These are phyloP conservation scores for Wallacemonas sp. DNA, from an alignment of 208 protist genomes.

Conservation along the genomic window DNA sequence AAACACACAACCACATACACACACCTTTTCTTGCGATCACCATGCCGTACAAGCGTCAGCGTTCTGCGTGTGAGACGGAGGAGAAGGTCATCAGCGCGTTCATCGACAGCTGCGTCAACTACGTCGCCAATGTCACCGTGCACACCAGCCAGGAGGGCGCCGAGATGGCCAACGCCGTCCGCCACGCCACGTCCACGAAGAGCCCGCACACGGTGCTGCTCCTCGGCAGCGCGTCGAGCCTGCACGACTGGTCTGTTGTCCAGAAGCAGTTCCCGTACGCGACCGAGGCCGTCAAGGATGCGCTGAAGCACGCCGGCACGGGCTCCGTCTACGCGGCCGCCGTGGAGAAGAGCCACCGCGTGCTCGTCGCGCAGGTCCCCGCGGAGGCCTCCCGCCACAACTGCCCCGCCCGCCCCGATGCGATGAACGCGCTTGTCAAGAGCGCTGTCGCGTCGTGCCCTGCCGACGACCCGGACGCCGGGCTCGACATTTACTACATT, in stretches of 20 bases:
- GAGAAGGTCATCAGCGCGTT: slow-evolving; percentile 59
- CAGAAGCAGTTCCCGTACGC: slow-evolving; percentile 9
- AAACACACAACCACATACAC: too few relatives aligned
- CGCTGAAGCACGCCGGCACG: slow-evolving; percentile 16
- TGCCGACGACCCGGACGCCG: slow-evolving; percentile 1
- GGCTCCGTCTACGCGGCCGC: slow-evolving; percentile 26
- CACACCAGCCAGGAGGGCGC: slow-evolving; percentile 32
- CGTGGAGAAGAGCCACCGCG: slow-evolving; percentile 22
- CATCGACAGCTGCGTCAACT: slow-evolving; percentile 66
- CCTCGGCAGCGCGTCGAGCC: slow-evolving; percentile 40
- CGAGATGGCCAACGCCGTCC: slow-evolving; percentile 23
- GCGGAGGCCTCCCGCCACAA: slow-evolving; percentile 76
- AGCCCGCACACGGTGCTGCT: slow-evolving; percentile 44
- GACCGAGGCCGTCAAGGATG: slow-evolving; percentile 11
- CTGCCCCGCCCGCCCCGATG: slow-evolving; percentile 65
- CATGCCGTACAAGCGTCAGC: slow-evolving; percentile 52
- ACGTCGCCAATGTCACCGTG: slow-evolving; percentile 56
- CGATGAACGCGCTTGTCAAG: slow-evolving; percentile 51
- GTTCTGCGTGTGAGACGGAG: slow-evolving; percentile 42
- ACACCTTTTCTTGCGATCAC: too few relatives aligned
- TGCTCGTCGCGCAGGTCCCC: slow-evolving; percentile 54
- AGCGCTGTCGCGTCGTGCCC: slow-evolving; percentile 33
- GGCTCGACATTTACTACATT: slow-evolving; percentile 62
- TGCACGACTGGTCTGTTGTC: slow-evolving; percentile 23
- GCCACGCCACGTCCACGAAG: background rate